phyloP scores from a whole-genome alignment of 495 filamentous ascomycete genomes.

The Penicillium simplicissimum region DNA sequence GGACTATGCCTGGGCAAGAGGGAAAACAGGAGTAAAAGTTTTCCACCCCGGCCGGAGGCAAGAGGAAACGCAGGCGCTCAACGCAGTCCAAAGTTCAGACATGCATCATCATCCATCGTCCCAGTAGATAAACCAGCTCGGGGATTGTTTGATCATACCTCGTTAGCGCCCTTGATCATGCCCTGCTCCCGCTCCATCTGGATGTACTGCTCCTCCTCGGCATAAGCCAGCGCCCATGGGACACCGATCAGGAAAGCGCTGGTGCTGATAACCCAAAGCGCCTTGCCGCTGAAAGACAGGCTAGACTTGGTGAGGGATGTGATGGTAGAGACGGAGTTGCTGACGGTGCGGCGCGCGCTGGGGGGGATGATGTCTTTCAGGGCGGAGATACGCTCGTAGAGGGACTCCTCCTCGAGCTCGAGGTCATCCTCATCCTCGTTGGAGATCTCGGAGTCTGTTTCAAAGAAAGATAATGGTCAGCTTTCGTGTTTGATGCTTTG shows the following conservation, averaged over 20 bases:
- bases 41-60: slow-evolving; percentile 4
- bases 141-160: slow-evolving; percentile 47
- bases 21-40: background rate
- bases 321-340: slow-evolving; percentile 55
- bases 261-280: slow-evolving; percentile 83
- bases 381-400: slow-evolving; percentile 79
- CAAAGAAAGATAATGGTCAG: slow-evolving; percentile 25
- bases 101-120: background rate
- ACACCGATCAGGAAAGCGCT: slow-evolving; percentile 86
- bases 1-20: background rate
- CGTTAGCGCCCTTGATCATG: slow-evolving; percentile 82
- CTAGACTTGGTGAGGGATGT: slow-evolving; percentile 61
- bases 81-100: background rate
- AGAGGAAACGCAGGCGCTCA: background rate
- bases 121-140: background rate
- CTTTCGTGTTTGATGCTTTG: slow-evolving; percentile 17
- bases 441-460: slow-evolving; percentile 56
- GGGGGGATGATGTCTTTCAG: slow-evolving; percentile 92
- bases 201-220: slow-evolving; percentile 91
- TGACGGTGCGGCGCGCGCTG: slow-evolving; percentile 69
- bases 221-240: slow-evolving; percentile 87
- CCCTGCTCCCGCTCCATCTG: slow-evolving; percentile 97
- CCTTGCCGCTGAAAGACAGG: slow-evolving; percentile 72
- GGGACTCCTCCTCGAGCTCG: slow-evolving; percentile 55
- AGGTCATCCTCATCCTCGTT: slow-evolving; percentile 42